These are phyloP conservation scores for Pythium chondricola DNA, from an alignment of 352 stramenopile species.

Conservation along the genomic window DNA sequence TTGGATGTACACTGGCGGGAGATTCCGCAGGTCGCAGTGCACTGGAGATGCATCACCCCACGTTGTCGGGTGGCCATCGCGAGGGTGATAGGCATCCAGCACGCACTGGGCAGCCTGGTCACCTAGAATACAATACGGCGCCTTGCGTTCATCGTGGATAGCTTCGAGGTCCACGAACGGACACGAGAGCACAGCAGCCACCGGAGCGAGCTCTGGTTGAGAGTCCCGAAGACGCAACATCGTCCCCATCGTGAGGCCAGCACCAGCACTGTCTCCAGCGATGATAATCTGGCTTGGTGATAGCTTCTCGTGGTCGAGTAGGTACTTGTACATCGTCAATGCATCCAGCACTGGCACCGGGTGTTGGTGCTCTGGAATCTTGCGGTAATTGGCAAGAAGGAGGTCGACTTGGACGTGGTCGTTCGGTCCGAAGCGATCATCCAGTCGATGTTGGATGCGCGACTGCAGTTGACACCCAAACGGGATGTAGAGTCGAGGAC, in stretches of 20 bases:
- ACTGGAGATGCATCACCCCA: conserved; percentile 18
- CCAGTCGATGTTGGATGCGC: conserved; percentile 3
- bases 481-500: conserved; percentile 30
- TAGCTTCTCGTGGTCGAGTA: neutral
- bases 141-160: conserved; percentile 11
- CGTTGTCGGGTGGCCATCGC: conserved; percentile 8
- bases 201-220: conserved; percentile 17
- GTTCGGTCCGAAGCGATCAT: conserved; percentile 11
- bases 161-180: conserved; percentile 39
- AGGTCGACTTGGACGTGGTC: conserved; percentile 30
- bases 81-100: conserved; percentile 11
- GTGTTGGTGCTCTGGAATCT: conserved; percentile 24
- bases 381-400: conserved; percentile 32
- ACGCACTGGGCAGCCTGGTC: conserved; percentile 7
- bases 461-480: conserved; percentile 22
- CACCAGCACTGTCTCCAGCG: conserved; percentile 18
- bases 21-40: neutral
- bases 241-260: conserved; percentile 4
- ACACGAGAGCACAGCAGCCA: conserved; percentile 26
- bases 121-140: conserved; percentile 13
- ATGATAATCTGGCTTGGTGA: conserved; percentile 10
- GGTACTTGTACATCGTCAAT: conserved; percentile 17
- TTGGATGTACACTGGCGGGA: conserved; percentile 14
- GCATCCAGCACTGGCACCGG: conserved; percentile 12
- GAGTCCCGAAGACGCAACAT: conserved; percentile 24